Evolutionary conservation across 2,329 filamentous ascomycete species (phyloP).

Genomic region (Sporothrix luriei): DNA sequence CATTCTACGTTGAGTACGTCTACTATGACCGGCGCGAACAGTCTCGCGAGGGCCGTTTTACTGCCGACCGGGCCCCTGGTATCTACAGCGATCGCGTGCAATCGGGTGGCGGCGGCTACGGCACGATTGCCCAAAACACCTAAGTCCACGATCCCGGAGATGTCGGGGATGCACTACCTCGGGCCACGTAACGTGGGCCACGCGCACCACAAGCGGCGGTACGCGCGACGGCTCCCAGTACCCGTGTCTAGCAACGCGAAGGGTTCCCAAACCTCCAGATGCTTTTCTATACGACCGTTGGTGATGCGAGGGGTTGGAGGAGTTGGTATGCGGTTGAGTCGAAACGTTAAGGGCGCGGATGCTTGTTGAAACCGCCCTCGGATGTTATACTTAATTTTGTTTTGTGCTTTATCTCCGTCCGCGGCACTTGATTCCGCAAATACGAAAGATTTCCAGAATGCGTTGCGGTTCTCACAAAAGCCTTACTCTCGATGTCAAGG

Average conservation of each 20-base stretch:
- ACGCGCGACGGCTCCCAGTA: not conserved
- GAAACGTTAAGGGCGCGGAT: not conserved
- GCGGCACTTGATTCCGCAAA: not conserved
- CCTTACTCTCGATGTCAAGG: not conserved
- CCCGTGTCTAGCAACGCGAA: not conserved
- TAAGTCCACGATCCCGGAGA: conserved; percentile 10
- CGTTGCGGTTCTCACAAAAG: not conserved
- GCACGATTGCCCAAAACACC: conserved; percentile 35
- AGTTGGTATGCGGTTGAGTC: not conserved
- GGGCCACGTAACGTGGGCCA: not conserved
- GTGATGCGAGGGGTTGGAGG: conserved; percentile 1
- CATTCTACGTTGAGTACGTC: conserved; percentile 80
- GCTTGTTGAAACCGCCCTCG: not conserved
- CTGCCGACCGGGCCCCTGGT: conserved; percentile 62
- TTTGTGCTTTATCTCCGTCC: not conserved
- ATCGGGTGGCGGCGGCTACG: conserved; percentile 63
- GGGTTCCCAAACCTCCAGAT: not conserved
- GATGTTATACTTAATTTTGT: not conserved
- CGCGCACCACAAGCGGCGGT: not conserved
- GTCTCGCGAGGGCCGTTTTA: conserved; percentile 58
- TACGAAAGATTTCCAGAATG: not conserved
- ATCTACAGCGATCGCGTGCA: conserved; percentile 75
- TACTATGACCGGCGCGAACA: conserved; percentile 76
- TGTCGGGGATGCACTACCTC: not conserved
- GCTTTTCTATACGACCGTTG: too few species aligned